Evolutionary conservation across 2,329 filamentous ascomycete genomes (phyloP).

Genomic region (Arachnomyces sp.): DNA sequence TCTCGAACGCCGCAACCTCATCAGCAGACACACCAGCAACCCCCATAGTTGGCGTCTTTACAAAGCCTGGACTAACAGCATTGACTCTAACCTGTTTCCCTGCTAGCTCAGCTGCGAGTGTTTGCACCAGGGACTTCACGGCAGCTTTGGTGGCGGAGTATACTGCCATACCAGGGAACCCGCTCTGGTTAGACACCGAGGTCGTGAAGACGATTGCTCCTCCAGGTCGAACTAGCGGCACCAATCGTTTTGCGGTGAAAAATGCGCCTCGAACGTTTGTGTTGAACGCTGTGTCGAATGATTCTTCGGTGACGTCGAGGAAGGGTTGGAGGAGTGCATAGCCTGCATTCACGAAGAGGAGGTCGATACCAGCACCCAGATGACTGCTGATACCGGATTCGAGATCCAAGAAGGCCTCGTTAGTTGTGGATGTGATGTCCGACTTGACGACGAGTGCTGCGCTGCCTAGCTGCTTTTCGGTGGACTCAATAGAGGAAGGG

Average conservation of each 20-base stretch:
- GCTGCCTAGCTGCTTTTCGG: constrained; percentile 5
- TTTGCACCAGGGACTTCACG: constrained; percentile 8
- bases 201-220: constrained; percentile 11
- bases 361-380: constrained; percentile 7
- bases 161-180: constrained; percentile 9
- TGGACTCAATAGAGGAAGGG: constrained; percentile 6
- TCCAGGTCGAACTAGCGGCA: constrained; percentile 6
- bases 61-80: constrained; percentile 9
- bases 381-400: constrained; percentile 2
- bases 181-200: constrained; percentile 8
- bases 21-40: constrained; percentile 1
- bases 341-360: constrained; percentile 10
- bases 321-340: constrained; percentile 4
- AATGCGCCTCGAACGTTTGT: constrained; percentile 10
- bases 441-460: constrained; percentile 7
- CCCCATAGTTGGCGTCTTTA: constrained; percentile 10
- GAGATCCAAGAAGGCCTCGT: constrained; percentile 3
- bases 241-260: constrained; percentile 7
- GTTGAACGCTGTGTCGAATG: constrained; percentile 9
- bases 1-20: constrained; percentile 1
- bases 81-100: constrained; percentile 7
- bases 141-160: constrained; percentile 12
- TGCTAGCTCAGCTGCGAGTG: constrained; percentile 9
- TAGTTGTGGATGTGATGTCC: constrained; percentile 9
- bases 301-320: constrained; percentile 3